Evolutionary conservation across 257 asterid species (phyloP), one percentile per base, ranked within the genome.

Genomic region (Ligustrum vulgare): DNA sequence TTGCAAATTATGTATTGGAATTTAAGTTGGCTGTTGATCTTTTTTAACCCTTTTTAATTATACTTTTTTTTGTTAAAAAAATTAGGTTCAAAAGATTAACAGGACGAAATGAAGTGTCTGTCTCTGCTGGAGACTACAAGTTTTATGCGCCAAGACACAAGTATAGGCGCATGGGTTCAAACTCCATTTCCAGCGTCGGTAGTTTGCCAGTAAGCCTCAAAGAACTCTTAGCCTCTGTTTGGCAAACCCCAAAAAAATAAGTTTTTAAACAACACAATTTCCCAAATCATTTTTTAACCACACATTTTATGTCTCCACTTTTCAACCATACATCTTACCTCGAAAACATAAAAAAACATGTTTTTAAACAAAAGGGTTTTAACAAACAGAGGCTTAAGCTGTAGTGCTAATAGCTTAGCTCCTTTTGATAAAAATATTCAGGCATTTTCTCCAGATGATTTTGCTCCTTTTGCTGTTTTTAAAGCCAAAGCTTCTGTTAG

Each of bases 101-200:
- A 0, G 98, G 98, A 67, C 91, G 98, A 67, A 83, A 85, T 77
- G 96, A 91, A 86, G 97, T 91, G 65, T 86, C 91, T 67, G 85
- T 95, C 20, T 86, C 91, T 85, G 89, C 91, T 31, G 80, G 93
- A 81, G 99, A 95, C 87, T 95, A 93, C 87, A 95, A 95, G 73
- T 95, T 95, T 82, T 95, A 95, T 80, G 94, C 98, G 76, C 99
- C 99, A 56, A 89, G 98, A 72, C 98, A 91, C 86, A 94, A 95
- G 81, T 93, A 82, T 73, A 91, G 98, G 81, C 99, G 98, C 22
- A 87, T 62, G 71, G 73, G 85, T 54, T 87, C 98, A 7, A 92
- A 84, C 86, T 83, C 96, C 33, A 81, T 88, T 82, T 83, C 96
- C 81, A 88, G 72, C 80, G 83, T 95, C 72, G 85, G 94, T 74